phyloP scores from a whole-genome alignment of 2,329 filamentous ascomycete species.

The Arthrobotrys megalospora region DNA sequence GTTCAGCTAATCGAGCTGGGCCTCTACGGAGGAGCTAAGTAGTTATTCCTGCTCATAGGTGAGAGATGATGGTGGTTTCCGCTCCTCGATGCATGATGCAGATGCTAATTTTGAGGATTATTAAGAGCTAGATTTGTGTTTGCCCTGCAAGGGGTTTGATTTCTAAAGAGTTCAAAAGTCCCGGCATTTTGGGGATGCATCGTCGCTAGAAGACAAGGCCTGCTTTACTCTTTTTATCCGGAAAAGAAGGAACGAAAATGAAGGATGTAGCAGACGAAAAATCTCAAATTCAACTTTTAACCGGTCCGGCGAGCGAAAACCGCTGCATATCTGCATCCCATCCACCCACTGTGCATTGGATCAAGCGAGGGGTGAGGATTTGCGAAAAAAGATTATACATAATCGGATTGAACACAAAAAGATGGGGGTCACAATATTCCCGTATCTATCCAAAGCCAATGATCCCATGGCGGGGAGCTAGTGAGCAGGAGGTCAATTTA shows the following conservation, averaged over 20 bases:
- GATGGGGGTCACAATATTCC: slow-evolving; percentile 31
- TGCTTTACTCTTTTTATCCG: slow-evolving; percentile 16
- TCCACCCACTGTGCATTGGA: not conserved
- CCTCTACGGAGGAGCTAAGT: too few species aligned
- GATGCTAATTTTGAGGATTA: too few species aligned
- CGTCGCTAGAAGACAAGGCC: slow-evolving; percentile 25
- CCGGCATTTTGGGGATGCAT: slow-evolving; percentile 23
- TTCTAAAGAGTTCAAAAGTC: not conserved
- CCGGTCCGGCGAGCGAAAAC: not conserved
- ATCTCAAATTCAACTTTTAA: slow-evolving; percentile 14
- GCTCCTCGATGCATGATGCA: too few species aligned
- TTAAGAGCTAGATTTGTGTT: not conserved
- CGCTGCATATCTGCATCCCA: slow-evolving; percentile 7
- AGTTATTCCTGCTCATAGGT: too few species aligned
- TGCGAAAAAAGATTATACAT: not conserved
- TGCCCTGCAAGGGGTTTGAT: not conserved
- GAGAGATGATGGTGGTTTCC: too few species aligned
- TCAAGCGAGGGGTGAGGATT: slow-evolving; percentile 4
- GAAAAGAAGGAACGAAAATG: not conserved
- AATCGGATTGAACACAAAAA: not conserved
- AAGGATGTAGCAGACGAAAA: too few species aligned
- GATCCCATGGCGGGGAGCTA: not conserved
- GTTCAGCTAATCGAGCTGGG: not conserved
- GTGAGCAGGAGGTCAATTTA: slow-evolving; percentile 27
- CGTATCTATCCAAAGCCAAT: not conserved